Percentiles rank a stretch among this genome's conserved stretches.
phyloP scores from a whole-genome alignment of 148 eudicot species.

The Rhododendron henanense region DNA sequence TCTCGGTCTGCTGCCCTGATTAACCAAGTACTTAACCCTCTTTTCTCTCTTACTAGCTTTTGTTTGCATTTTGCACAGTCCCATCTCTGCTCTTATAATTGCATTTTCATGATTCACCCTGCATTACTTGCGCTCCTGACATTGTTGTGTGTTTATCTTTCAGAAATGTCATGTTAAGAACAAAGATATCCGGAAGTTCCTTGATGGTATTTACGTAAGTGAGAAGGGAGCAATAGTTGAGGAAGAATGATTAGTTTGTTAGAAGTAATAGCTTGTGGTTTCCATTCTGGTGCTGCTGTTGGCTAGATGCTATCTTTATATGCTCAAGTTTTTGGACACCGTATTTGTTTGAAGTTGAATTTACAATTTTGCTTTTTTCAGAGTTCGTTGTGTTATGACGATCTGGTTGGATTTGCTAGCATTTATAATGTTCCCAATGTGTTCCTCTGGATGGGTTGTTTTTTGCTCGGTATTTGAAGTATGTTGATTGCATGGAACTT shows the following conservation, averaged over 20 bases:
- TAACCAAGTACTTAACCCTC: slow-evolving; percentile 34
- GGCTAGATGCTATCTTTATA: background rate
- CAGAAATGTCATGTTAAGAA: slow-evolving; percentile 65
- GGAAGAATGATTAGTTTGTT: slow-evolving; percentile 25
- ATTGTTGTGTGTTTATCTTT: background rate
- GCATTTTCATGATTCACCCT: background rate
- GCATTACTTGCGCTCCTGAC: background rate
- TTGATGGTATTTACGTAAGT: slow-evolving; percentile 57
- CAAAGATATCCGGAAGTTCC: slow-evolving; percentile 56
- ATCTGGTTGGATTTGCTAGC: background rate
- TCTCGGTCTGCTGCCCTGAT: slow-evolving; percentile 50
- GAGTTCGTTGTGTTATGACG: background rate
- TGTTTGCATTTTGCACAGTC: background rate
- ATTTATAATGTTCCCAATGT: background rate
- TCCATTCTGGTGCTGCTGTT: background rate
- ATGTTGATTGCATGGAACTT: background rate
- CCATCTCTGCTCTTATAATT: slow-evolving; percentile 16
- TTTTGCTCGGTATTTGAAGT: background rate
- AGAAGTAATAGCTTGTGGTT: background rate
- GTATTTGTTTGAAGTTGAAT: background rate
- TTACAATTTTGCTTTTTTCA: slow-evolving; percentile 8
- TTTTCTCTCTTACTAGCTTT: background rate
- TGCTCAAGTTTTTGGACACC: background rate
- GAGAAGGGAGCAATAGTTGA: slow-evolving; percentile 43
- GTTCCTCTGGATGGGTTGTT: background rate